Percentiles rank a stretch among this genome's conserved stretches.
Evolutionary conservation across 75 land plant species (phyloP).

Genomic region (Pseudotsuga menziesii): DNA sequence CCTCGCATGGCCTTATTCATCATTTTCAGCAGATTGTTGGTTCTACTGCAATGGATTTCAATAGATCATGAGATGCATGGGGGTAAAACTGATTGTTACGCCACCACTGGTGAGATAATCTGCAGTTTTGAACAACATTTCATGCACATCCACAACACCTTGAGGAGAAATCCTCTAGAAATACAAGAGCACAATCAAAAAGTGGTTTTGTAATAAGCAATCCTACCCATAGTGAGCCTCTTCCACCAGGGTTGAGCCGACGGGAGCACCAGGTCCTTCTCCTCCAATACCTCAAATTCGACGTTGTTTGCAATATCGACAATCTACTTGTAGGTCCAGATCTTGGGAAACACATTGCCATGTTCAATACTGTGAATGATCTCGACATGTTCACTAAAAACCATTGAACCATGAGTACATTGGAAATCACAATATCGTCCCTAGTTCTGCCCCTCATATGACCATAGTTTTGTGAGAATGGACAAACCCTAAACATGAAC

Average conservation of each 20-base stretch:
- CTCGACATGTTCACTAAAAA: constrained; percentile 84
- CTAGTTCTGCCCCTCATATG: no score
- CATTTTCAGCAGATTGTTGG: no score
- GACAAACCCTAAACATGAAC: no score
- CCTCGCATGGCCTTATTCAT: no score
- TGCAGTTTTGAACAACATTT: constrained; percentile 84
- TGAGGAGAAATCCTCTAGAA: no score
- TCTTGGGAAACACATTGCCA: constrained; percentile 77
- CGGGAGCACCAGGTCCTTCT: constrained; percentile 69
- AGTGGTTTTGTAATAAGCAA: constrained; percentile 39
- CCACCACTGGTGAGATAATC: constrained; percentile 66
- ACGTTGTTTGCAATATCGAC: constrained; percentile 55
- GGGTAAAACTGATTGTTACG: constrained; percentile 76
- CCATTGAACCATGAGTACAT: no score
- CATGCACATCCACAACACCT: constrained; percentile 82
- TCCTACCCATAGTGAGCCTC: constrained; percentile 46
- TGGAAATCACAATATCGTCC: no score
- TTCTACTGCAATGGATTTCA: constrained; percentile 39
- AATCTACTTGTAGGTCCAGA: constrained; percentile 56
- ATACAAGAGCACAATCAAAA: constrained; percentile 32
- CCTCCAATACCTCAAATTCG: constrained; percentile 90
- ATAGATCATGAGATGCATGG: constrained; percentile 80
- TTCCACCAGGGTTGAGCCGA: constrained; percentile 84
- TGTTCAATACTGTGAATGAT: constrained; percentile 82
- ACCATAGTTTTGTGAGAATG: no score